phyloP scores from a whole-genome alignment of 495 filamentous ascomycete species.

The Bathelium albidoporum region DNA sequence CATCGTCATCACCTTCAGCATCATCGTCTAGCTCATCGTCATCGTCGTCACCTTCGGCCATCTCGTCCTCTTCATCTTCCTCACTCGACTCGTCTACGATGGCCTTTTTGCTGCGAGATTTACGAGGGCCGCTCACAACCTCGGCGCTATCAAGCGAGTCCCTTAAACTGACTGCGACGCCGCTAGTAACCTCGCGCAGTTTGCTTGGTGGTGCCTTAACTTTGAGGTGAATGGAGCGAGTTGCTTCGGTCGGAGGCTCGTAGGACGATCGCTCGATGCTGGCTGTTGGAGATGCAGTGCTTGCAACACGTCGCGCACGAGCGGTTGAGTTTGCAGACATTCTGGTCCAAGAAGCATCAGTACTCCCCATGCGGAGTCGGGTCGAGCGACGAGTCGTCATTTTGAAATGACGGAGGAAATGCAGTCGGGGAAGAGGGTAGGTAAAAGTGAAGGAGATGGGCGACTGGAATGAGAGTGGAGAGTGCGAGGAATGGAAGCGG shows the following conservation, averaged over 20 bases:
- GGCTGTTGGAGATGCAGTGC: background rate
- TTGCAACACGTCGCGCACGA: background rate
- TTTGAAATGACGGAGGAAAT: background rate
- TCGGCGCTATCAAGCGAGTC: constrained; percentile 30
- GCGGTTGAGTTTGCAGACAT: background rate
- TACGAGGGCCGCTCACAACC: constrained; percentile 49
- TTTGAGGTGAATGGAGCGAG: constrained; percentile 62
- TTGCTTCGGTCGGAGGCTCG: constrained; percentile 9
- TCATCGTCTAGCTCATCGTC: constrained; percentile 32
- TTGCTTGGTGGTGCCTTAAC: constrained; percentile 78
- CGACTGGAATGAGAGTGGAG: background rate
- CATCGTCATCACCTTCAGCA: constrained; percentile 20
- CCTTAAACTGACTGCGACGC: constrained; percentile 24
- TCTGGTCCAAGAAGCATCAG: background rate
- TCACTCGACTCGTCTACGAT: constrained; percentile 43
- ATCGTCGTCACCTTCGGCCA: constrained; percentile 46
- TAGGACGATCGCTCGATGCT: background rate
- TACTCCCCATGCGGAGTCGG: background rate
- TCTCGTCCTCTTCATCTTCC: constrained; percentile 47
- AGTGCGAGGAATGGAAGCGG: constrained; percentile 10
- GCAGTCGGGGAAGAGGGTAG: background rate
- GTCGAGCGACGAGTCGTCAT: constrained; percentile 2
- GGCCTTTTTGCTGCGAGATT: constrained; percentile 25
- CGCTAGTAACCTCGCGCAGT: constrained; percentile 63
- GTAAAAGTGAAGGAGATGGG: constrained; percentile 3